Percentiles rank a stretch among this genome's conserved stretches.
Conservation (phyloP, 805 yeast species). For the Sugiyamaella qingdaonensis region DNA sequence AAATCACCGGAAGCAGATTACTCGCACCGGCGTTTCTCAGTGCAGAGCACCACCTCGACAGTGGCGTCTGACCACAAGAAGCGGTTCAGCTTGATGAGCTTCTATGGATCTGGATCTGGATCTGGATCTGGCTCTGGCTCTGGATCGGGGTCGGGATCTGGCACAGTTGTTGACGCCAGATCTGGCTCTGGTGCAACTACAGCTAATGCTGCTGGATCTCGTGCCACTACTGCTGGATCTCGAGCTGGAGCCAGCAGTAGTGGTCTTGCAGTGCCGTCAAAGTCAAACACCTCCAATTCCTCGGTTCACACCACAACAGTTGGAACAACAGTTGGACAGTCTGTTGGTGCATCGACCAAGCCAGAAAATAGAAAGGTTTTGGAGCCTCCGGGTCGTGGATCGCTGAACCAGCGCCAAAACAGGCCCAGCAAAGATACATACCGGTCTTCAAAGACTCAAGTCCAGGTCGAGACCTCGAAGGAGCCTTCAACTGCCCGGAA, state of each 20-base stretch:
- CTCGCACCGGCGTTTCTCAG: conserved; percentile 16
- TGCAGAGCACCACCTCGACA: conserved; percentile 12
- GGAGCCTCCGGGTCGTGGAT: conserved; percentile 21
- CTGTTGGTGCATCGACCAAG: conserved; percentile 5
- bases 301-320: neutral
- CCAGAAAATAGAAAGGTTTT: conserved; percentile 18
- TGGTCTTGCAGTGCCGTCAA: conserved; percentile 3
- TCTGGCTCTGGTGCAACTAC: too few species aligned
- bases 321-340: neutral
- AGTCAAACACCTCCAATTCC: conserved; percentile 7
- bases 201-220: neutral
- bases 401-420: conserved; percentile 22
- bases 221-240: neutral
- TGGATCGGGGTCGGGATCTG: too few species aligned
- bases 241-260: neutral
- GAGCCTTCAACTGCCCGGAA: conserved; percentile 30
- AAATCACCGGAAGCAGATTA: neutral
- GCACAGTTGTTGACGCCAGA: too few species aligned
- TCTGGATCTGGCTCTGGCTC: too few species aligned
- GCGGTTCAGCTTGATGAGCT: conserved; percentile 24
- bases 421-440: neutral
- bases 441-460: conserved; percentile 1
- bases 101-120: conserved; percentile 7
- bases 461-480: neutral
- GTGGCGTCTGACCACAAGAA: conserved; percentile 10